phyloP scores from a whole-genome alignment of 2,329 filamentous ascomycete species.

The Blastomyces parvus region DNA sequence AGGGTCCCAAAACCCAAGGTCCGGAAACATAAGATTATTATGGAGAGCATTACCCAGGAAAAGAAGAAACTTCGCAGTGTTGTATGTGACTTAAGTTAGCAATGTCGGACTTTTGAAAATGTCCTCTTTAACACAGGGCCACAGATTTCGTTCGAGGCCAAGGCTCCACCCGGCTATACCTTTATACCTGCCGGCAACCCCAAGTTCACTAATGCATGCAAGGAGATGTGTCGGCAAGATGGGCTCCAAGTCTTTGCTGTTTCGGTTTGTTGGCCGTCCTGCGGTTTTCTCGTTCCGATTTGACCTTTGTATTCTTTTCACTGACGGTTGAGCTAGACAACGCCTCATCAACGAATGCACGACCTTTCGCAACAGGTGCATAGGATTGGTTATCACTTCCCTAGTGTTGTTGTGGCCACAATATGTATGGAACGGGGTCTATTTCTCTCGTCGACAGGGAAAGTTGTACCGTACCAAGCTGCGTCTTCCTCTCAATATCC shows the following conservation, averaged over 20 bases:
- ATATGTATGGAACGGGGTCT: constrained; percentile 44
- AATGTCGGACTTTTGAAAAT: neutral
- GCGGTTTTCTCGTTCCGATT: constrained; percentile 3
- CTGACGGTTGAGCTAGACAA: constrained; percentile 32
- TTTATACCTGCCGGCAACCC: constrained; percentile 53
- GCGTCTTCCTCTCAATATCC: constrained; percentile 20
- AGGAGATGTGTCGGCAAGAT: constrained; percentile 49
- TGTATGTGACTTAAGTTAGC: constrained; percentile 28
- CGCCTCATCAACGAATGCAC: constrained; percentile 41
- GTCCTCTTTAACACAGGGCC: neutral
- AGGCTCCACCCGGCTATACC: constrained; percentile 50
- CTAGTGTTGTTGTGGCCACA: constrained; percentile 48
- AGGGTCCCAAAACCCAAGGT: constrained; percentile 26
- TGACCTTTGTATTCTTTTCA: constrained; percentile 9
- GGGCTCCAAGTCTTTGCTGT: constrained; percentile 49
- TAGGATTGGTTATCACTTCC: constrained; percentile 55
- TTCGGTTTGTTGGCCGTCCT: constrained; percentile 42
- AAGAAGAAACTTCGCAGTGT: constrained; percentile 51
- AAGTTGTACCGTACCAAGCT: constrained; percentile 32
- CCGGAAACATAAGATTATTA: constrained; percentile 47
- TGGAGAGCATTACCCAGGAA: constrained; percentile 49
- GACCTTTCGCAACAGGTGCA: constrained; percentile 52
- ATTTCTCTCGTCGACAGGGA: constrained; percentile 40
- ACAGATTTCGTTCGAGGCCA: constrained; percentile 47
- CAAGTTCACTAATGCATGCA: constrained; percentile 49